A percentile compares a stretch with the other conserved stretches of the same genome.
Evolutionary conservation across 805 yeast species (phyloP).

Genomic region (Priceomyces castillae): DNA sequence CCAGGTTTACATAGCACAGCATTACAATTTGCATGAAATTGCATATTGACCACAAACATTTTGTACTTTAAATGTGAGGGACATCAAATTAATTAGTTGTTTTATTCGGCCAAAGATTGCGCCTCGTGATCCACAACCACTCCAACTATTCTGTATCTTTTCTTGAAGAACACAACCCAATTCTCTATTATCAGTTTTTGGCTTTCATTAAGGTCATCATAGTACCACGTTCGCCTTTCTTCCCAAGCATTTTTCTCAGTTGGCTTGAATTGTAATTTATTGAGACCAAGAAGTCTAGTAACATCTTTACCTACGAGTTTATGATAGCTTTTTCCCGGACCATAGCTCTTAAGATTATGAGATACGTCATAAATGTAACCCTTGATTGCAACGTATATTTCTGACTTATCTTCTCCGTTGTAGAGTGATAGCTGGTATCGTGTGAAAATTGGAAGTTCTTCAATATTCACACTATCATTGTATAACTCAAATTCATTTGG

Average conservation of each 20-base stretch:
- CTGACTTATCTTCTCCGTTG: conserved; percentile 28
- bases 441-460: conserved; percentile 31
- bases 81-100: too few relatives aligned
- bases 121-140: conserved; percentile 30
- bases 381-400: conserved; percentile 70
- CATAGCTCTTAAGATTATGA: conserved; percentile 62
- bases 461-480: conserved; percentile 31
- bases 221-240: conserved; percentile 42
- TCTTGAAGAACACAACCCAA: conserved; percentile 67
- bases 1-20: too few relatives aligned
- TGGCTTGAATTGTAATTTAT: conserved; percentile 33
- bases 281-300: conserved; percentile 70
- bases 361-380: conserved; percentile 81
- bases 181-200: conserved; percentile 65
- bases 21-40: too few relatives aligned
- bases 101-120: neutral
- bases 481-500: conserved; percentile 24
- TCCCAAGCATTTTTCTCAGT: conserved; percentile 8
- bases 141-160: conserved; percentile 38
- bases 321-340: conserved; percentile 72
- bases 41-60: too few relatives aligned
- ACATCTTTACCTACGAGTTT: conserved; percentile 76
- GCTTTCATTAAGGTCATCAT: conserved; percentile 51
- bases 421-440: conserved; percentile 30
- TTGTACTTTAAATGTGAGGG: too few relatives aligned